Base-by-base conservation (phyloP, 768 basidiomycete genomes). In the Psilocybe sp. region DNA sequence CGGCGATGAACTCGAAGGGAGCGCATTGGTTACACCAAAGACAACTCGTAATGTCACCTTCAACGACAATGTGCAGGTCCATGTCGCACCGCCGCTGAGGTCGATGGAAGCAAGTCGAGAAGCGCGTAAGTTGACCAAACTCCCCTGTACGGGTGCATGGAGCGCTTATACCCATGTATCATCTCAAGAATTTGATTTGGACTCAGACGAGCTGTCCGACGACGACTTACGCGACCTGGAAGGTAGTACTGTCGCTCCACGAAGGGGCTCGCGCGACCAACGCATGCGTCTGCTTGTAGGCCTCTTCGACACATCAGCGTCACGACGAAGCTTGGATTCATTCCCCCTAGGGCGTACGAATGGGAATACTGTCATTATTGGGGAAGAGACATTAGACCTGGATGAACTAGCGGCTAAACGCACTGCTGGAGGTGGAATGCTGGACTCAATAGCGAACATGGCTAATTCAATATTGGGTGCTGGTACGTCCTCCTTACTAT, bases 401-500 rank as follows among this genome's bases (percentile, higher is more conserved):
- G 80, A 94, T 50, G 84, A 86, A 53, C 68, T 95, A 28, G 81
- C 84, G 38, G 75, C 78, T 16, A 87, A 87, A 64, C 73, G 75
- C 40, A 74, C 69, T 35, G 79, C 83, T 0, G 88, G 90, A 40
- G 89, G 91, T 16, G 83, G 85, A 0, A 68, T 93, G 72, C 9
- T 92, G 1, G 84, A 90, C 60, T 92, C 89, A 7, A 77, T 91
- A 50, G 87, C 90, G 16, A 90, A 95, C 64, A 97, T 97, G 96
- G 89, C 92, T 16, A 98, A 98, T 64, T 93, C 91, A 1, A 97
- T 98, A 32, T 71, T 98, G 12, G 95, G 95, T 38, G 95, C 95
- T 62, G 94, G 93, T 81, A 68, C 71, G 73, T 54, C 34, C 42
- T 23, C 47, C 4, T 7, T 28, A 7, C 23, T 7, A 28, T n/a